phyloP scores from a whole-genome alignment of 2,329 filamentous ascomycete species.

The Penicillium sp. region DNA sequence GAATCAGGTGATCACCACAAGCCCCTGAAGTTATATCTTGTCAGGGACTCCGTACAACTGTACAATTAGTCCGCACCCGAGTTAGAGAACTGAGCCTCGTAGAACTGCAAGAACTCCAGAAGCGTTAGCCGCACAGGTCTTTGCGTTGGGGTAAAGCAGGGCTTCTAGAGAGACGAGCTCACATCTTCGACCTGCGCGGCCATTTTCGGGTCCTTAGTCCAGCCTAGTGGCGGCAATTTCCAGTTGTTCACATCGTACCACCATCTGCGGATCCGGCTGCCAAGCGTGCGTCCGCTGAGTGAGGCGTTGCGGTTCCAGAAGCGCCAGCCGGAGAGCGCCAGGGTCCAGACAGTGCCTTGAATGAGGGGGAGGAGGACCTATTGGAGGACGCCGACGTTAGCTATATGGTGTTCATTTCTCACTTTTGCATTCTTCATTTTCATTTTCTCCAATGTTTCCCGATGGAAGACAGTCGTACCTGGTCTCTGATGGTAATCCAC shows the following conservation, averaged over 20 bases:
- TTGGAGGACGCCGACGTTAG: conserved; percentile 4
- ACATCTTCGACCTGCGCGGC: conserved; percentile 46
- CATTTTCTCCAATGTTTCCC: not conserved
- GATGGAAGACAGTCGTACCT: conserved; percentile 55
- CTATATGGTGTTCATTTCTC: not conserved
- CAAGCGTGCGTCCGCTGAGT: conserved; percentile 72
- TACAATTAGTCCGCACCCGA: conserved; percentile 29
- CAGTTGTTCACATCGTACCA: conserved; percentile 96
- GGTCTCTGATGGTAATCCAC: conserved; percentile 84
- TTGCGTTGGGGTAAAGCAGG: not conserved
- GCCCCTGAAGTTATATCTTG: not conserved
- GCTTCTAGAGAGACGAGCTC: conserved; percentile 23
- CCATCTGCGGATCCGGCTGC: conserved; percentile 79
- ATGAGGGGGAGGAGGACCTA: conserved; percentile 81
- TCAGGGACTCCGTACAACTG: not conserved
- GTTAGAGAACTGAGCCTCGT: conserved; percentile 36
- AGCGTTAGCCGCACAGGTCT: conserved; percentile 26
- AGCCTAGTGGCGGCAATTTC: conserved; percentile 58
- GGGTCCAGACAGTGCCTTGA: conserved; percentile 86
- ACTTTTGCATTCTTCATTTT: not conserved
- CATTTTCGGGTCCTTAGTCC: conserved; percentile 30
- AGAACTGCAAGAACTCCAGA: conserved; percentile 38
- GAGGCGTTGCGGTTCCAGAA: conserved; percentile 80
- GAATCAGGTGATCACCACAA: conserved; percentile 1
- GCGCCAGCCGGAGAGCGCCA: conserved; percentile 82